Evolutionary conservation across 2,329 filamentous ascomycete genomes (phyloP).

Genomic region (Beauveria varroae): DNA sequence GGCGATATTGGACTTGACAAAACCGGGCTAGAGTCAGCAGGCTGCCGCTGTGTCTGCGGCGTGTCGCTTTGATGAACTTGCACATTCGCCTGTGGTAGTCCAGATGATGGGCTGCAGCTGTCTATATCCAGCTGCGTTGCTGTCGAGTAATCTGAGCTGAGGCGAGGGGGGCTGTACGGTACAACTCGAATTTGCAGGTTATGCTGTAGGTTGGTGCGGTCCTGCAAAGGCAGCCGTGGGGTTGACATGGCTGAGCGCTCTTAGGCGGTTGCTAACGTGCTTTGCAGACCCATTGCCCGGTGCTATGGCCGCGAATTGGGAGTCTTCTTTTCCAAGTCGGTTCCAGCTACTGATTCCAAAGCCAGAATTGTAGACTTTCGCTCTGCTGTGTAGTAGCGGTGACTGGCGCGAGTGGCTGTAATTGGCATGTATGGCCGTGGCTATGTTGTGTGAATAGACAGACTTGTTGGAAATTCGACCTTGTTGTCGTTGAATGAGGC

Average conservation of each 20-base stretch:
- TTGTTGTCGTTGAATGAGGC: not conserved
- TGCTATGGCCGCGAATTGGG: not conserved
- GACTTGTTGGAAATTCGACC: not conserved
- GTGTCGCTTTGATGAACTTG: conserved; percentile 4
- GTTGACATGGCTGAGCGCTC: conserved; percentile 10
- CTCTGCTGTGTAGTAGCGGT: not conserved
- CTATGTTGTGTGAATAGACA: not conserved
- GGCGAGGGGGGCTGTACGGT: conserved; percentile 30
- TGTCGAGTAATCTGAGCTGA: conserved; percentile 24
- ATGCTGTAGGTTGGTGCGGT: conserved; percentile 12
- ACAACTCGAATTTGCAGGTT: conserved; percentile 29
- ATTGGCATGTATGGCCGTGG: too few species aligned
- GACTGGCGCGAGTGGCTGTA: not conserved
- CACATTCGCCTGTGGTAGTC: not conserved
- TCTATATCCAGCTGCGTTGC: not conserved
- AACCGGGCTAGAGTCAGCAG: not conserved
- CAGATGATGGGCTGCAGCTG: not conserved
- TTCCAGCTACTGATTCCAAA: not conserved
- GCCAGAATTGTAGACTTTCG: not conserved
- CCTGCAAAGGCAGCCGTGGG: conserved; percentile 1
- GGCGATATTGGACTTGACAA: conserved; percentile 1
- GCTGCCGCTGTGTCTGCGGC: not conserved
- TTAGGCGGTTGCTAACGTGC: not conserved
- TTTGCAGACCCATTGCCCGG: not conserved
- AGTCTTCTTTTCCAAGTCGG: not conserved